Evolutionary conservation across 208 protist genomes (phyloP), one percentile per base, ranked within the genome.

Genomic region (Leishmania lainsoni): DNA sequence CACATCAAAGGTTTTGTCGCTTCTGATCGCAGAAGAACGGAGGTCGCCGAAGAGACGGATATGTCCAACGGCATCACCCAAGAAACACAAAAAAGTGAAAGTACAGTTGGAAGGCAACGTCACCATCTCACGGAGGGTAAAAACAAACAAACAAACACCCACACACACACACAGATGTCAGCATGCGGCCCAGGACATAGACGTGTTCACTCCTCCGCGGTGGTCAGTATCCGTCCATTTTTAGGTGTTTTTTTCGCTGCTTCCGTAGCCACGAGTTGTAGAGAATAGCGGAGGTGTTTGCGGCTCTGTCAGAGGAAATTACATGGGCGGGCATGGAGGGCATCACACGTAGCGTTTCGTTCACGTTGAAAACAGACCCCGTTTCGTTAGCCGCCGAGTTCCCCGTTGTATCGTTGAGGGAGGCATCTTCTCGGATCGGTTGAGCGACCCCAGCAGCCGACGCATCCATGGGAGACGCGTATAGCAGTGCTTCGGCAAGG

Each of bases 181-280:
- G 26, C 56, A 61, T 61, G 12, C 17, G 56, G 12, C 22, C 17
- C 22, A 61, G 22, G 42, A 26, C 39, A 4, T 16, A 16, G 20
- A 2, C 66, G 5, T n/a, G 8, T 66, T 32, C 1, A 16, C 66
- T 29, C n/a, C 66, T 49, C 29, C 26, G 6, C 69, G 16, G 10
- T 20, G 26, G 0, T 75, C 49, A 83, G 49, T 78, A 81, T 0
- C 51, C 73, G 32, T 80, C 79, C n/a, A 68, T 71, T 58, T 71
- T 78, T 0, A 80, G 74, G 45, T 78, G 72, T 54, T 72, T 83
- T 35, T 80, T 83, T 35, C 52, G 81, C 26, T 81, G 54, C n/a
- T 80, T 80, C 26, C 73, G 80, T 65, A 83, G 54, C 76, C 84
- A 87, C 20, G 61, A 52, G 63, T 87, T 86, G 78, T 86, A 86